Percentiles rank a stretch among this genome's conserved stretches.
Conservation (phyloP, 495 filamentous ascomycete genomes). For the Trichocladium antarcticum region DNA sequence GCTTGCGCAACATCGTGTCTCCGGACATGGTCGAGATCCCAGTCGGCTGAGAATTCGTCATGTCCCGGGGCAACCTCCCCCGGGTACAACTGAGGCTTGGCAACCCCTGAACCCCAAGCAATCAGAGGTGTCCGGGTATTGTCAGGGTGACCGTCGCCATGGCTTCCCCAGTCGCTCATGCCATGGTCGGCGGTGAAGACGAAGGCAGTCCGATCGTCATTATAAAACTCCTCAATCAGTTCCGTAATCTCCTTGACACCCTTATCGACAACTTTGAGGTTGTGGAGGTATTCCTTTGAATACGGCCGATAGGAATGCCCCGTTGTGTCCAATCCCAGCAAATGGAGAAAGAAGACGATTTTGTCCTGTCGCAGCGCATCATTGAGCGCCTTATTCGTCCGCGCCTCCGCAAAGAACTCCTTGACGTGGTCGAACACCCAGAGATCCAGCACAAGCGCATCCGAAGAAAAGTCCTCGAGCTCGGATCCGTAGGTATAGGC, state of each 20-base stretch:
- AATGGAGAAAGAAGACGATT: constrained; percentile 89
- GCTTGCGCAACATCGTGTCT: constrained; percentile 90
- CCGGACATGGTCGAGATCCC: constrained; percentile 67
- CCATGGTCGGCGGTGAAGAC: constrained; percentile 98
- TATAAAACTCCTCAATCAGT: constrained; percentile 80
- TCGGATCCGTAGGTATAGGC: constrained; percentile 74
- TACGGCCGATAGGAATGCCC: constrained; percentile 86
- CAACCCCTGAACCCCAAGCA: constrained; percentile 88
- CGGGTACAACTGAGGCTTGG: constrained; percentile 51
- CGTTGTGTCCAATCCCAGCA: constrained; percentile 90
- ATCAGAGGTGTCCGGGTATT: constrained; percentile 94
- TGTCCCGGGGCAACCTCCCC: constrained; percentile 59
- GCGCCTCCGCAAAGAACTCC: constrained; percentile 69
- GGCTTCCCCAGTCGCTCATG: constrained; percentile 97
- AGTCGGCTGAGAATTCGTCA: constrained; percentile 86
- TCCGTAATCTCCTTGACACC: constrained; percentile 74
- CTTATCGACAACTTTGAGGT: constrained; percentile 87
- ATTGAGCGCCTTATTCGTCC: constrained; percentile 63
- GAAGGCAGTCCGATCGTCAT: constrained; percentile 84
- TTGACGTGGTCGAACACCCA: constrained; percentile 97
- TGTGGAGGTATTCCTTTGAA: constrained; percentile 87
- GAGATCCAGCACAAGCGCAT: constrained; percentile 69
- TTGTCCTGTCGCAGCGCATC: constrained; percentile 68
- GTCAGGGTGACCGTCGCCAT: constrained; percentile 95
- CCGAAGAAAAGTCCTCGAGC: constrained; percentile 77